Evolutionary conservation across 2,329 filamentous ascomycete genomes (phyloP).

Genomic region (Venturia pyrina): DNA sequence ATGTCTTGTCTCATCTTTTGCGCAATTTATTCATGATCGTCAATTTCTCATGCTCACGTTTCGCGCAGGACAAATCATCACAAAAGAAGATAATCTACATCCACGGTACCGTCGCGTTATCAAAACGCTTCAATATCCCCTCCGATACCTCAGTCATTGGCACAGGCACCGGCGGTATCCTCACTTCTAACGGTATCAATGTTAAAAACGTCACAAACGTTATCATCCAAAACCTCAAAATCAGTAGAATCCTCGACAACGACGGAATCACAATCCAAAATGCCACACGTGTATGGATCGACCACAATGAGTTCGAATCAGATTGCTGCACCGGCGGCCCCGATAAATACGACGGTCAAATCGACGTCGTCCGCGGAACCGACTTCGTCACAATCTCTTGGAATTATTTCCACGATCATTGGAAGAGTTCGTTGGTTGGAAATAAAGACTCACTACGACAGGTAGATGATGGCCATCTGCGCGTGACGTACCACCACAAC

Average conservation of each 20-base stretch:
- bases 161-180: slow-evolving; percentile 25
- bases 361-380: slow-evolving; percentile 35
- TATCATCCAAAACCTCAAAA: slow-evolving; percentile 30
- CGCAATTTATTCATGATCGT: not conserved
- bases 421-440: slow-evolving; percentile 35
- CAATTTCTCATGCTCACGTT: slow-evolving; percentile 19
- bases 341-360: slow-evolving; percentile 35
- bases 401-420: slow-evolving; percentile 43
- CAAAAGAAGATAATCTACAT: slow-evolving; percentile 31
- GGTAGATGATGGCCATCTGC: slow-evolving; percentile 34
- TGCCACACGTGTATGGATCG: slow-evolving; percentile 37
- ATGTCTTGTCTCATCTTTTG: not conserved
- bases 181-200: slow-evolving; percentile 29
- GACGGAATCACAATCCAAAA: slow-evolving; percentile 37
- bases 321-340: slow-evolving; percentile 29
- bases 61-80: slow-evolving; percentile 14
- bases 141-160: slow-evolving; percentile 38
- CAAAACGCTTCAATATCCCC: slow-evolving; percentile 33
- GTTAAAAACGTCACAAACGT: slow-evolving; percentile 30
- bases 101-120: slow-evolving; percentile 32
- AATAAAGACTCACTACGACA: slow-evolving; percentile 31
- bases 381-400: slow-evolving; percentile 39
- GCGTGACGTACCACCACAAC: slow-evolving; percentile 43
- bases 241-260: slow-evolving; percentile 28
- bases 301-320: slow-evolving; percentile 39